Base-by-base conservation (phyloP, 2,329 filamentous ascomycete genomes). In the Ceratocystis colombiana region DNA sequence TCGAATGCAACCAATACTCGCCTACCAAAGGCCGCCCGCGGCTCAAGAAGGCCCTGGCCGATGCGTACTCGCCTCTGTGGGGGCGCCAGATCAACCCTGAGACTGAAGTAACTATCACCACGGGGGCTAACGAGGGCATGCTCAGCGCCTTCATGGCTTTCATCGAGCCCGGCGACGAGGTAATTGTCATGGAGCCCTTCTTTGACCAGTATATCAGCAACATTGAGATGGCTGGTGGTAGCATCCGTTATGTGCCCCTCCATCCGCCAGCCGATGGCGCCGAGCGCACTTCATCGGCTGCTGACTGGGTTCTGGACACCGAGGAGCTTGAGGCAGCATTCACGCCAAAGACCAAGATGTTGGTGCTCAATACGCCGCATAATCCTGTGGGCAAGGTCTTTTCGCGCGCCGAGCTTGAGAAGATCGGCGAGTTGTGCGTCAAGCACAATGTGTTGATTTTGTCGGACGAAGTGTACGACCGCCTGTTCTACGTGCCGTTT, bases 171-270 rank as follows among this genome's bases (percentile, higher is more conserved):
- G 94, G 90, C 12, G 94, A 99, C 73, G 94, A 99, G 76, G 94
- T 96, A 70, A 96, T 99, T 70, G 84, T 99, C 66, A 96, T 99
- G 74, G 94, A 99, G 78, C 94, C 94, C 10, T 99, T 96, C 78
- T 99, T 97, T 74, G 94, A 99, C 77, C 94, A 99, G 86, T 96
- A 97, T 75, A 96, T 99, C 71, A 91, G 88, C 79, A 99, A 99
- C 77, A 97, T 99, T 70, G 89, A 96, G 76, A 97, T 99, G 92
- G 87, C 94, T 0, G 94, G 94, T 64, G 94, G 94, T 70, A 95
- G 88, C 74, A 90, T 97, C 70, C 88, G 93, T 71, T 97, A 96
- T 74, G 93, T 97, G 28, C 92, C 94, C n/a, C 80, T 99, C 74
- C 89, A 94, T 69, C 93, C 94, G 33, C 94, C 94, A 8, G 81